Base-by-base conservation (phyloP, 2,329 filamentous ascomycete genomes). In the Penicillium sp. region DNA sequence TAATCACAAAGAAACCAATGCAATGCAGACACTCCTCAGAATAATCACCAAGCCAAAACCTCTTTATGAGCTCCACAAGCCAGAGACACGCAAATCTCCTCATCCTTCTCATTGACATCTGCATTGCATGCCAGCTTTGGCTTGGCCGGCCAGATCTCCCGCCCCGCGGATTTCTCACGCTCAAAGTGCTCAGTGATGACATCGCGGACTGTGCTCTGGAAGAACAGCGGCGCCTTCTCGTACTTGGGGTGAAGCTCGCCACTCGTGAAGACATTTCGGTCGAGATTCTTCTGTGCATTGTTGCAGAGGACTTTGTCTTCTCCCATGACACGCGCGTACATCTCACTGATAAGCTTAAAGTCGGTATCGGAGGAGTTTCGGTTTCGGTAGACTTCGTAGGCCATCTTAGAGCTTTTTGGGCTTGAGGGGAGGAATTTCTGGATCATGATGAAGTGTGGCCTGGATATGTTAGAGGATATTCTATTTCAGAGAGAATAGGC, bases 221-320 rank as follows among this genome's bases (percentile, higher is more conserved):
- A 84, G 70, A 79, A 83, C 0, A 86, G 72, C 0, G 83, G 82
- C 0, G 83, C 82, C 68, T 85, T 82, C 70, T 88, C 86, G 70
- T 82, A 79, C 49, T 77, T 75, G 0, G 85, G 85, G 68, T 88
- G 85, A 70, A 88, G 75, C 68, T 86, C 81, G 52, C 86, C 86
- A 65, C 84, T 87, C 68, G 85, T 74, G 58, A 86, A 88, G 51
- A 87, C 78, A 8, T 84, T 84, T 0, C 82, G 78, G 68, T 85
- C 83, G 64, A 88, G 77, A 69, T 88, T 88, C 69, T 77, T 79
- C 67, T 88, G 85, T 1, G 83, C 80, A 13, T 78, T 79, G 63
- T 80, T 76, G 74, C 85, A 88, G 27, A 88, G 81, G 9, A 81
- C 77, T 67, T 87, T 87, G 75, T 88, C 86, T 70, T 88, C 86